A percentile compares a stretch with the other conserved stretches of the same genome.
These are phyloP conservation scores for Scutellaria galericulata DNA, from an alignment of 257 asterid species.

Conservation along the genomic window DNA sequence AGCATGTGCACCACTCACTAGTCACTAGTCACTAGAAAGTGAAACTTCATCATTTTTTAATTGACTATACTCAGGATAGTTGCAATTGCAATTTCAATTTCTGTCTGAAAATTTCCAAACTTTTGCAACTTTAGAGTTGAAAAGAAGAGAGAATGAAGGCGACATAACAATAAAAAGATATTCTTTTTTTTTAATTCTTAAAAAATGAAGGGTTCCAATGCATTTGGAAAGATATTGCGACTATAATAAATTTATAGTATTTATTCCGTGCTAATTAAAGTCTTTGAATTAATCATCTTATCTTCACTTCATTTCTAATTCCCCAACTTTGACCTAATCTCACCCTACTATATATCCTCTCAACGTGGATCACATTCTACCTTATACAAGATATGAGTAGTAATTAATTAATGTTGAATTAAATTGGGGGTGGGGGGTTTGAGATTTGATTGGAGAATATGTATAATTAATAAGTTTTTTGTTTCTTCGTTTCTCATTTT, in stretches of 20 bases:
- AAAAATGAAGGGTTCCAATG: neutral
- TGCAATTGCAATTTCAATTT: neutral
- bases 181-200: neutral
- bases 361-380: too few relatives aligned
- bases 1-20: neutral
- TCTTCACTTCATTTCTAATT: neutral
- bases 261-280: neutral
- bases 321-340: conserved; percentile 8
- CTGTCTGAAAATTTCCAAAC: too few relatives aligned
- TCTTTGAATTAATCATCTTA: neutral
- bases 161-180: too few relatives aligned
- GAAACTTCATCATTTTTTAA: neutral
- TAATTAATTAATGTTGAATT: too few relatives aligned
- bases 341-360: neutral
- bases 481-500: too few relatives aligned
- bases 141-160: neutral
- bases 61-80: neutral
- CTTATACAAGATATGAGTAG: too few relatives aligned
- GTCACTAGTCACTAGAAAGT: neutral
- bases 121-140: neutral
- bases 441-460: too few relatives aligned
- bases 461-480: too few relatives aligned
- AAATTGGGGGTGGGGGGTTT: too few relatives aligned
- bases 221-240: neutral
- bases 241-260: neutral